Evolutionary conservation across 2,329 filamentous ascomycete species (phyloP).

Genomic region (Fusarium subtropicale): DNA sequence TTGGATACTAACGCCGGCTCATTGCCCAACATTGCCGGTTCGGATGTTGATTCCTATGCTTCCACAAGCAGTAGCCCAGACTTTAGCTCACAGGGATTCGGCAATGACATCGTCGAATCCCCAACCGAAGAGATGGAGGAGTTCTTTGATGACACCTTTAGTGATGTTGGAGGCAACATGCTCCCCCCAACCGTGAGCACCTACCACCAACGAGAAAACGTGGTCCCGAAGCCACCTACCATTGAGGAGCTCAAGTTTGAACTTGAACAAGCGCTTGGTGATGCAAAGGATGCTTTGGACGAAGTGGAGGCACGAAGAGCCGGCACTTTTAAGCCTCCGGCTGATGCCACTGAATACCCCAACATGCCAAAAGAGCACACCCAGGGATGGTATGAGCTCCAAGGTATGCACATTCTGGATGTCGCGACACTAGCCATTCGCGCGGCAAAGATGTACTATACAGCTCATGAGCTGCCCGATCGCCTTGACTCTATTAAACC

Average conservation of each 20-base stretch:
- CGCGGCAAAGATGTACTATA: slow-evolving; percentile 96
- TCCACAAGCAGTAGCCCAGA: slow-evolving; percentile 71
- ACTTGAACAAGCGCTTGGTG: slow-evolving; percentile 74
- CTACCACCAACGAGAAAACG: slow-evolving; percentile 86
- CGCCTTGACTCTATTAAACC: slow-evolving; percentile 87
- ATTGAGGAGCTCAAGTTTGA: slow-evolving; percentile 78
- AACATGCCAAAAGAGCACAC: slow-evolving; percentile 61
- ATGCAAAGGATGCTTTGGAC: slow-evolving; percentile 74
- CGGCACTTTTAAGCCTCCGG: slow-evolving; percentile 46
- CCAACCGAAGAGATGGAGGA: slow-evolving; percentile 60
- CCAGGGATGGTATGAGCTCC: slow-evolving; percentile 84
- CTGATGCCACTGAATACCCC: slow-evolving; percentile 49
- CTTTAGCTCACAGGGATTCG: slow-evolving; percentile 56
- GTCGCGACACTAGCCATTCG: slow-evolving; percentile 95
- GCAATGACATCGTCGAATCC: slow-evolving; percentile 59
- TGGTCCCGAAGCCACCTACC: slow-evolving; percentile 85
- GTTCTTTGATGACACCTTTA: slow-evolving; percentile 68
- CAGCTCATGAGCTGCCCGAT: slow-evolving; percentile 87
- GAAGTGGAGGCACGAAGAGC: slow-evolving; percentile 62
- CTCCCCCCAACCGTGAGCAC: slow-evolving; percentile 97
- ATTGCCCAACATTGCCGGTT: slow-evolving; percentile 55
- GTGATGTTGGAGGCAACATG: slow-evolving; percentile 79
- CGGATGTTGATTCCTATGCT: slow-evolving; percentile 69
- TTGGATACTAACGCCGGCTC: slow-evolving; percentile 54
- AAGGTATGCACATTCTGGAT: slow-evolving; percentile 92